Evolutionary conservation across 164 flowering plant genomes (phyloP).

Genomic region (Berberis thunbergii): DNA sequence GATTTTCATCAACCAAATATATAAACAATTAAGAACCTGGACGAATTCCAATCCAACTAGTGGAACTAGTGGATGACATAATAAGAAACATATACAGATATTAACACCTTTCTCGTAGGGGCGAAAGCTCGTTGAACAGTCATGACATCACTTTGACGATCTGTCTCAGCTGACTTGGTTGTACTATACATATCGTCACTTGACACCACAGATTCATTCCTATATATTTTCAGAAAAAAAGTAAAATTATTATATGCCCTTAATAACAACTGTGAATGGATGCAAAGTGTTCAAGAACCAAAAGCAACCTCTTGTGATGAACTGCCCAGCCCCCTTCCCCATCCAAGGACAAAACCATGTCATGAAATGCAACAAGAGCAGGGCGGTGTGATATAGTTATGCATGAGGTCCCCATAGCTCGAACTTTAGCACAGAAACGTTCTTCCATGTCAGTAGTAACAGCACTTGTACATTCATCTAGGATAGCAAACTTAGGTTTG

Average conservation of each 20-base stretch:
- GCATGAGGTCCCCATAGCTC: slow-evolving; percentile 99
- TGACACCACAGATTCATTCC: slow-evolving; percentile 39
- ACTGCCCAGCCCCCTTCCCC: slow-evolving; percentile 98
- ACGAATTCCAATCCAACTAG: background rate
- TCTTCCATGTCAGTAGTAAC: slow-evolving; percentile 99
- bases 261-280: background rate
- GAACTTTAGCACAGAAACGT: slow-evolving; percentile 91
- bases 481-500: slow-evolving; percentile 97
- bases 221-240: slow-evolving; percentile 17
- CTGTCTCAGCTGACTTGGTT: slow-evolving; percentile 35
- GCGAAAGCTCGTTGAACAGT: slow-evolving; percentile 87
- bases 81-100: background rate
- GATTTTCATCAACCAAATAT: background rate
- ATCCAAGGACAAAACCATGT: slow-evolving; percentile 88
- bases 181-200: slow-evolving; percentile 23
- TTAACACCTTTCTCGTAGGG: slow-evolving; percentile 39
- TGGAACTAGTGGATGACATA: background rate
- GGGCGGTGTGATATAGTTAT: slow-evolving; percentile 99
- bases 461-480: slow-evolving; percentile 99
- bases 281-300: background rate
- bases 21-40: background rate
- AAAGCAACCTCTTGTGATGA: slow-evolving; percentile 49
- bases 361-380: slow-evolving; percentile 98
- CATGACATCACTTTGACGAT: slow-evolving; percentile 80
- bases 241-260: background rate